Percentiles rank a stretch among this genome's conserved stretches.
These are phyloP conservation scores for Fomitiporia mediterranea DNA, from an alignment of 1,284 basidiomycete genomes.

Conservation along the genomic window DNA sequence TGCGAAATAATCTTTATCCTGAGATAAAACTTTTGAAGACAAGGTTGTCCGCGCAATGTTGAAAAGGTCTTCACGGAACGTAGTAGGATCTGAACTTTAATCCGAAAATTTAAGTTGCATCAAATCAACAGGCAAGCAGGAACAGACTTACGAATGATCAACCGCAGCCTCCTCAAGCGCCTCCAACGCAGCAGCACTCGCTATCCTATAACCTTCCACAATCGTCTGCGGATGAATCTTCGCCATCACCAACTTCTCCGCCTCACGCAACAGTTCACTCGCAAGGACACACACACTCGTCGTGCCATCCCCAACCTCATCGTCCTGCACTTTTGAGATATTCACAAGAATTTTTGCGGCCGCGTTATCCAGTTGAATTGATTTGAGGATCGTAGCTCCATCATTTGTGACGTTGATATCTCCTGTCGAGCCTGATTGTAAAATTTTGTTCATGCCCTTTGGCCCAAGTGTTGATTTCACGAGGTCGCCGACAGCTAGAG, in stretches of 20 bases:
- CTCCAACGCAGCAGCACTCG: conserved; percentile 79
- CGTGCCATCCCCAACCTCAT: conserved; percentile 98
- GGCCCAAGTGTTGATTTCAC: conserved; percentile 98
- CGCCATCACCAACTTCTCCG: conserved; percentile 89
- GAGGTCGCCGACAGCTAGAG: conserved; percentile 93
- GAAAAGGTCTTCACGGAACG: conserved; percentile 87
- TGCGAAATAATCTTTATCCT: conserved; percentile 98
- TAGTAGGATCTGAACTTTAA: conserved; percentile 60
- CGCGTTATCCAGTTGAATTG: conserved; percentile 96
- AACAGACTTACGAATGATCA: conserved; percentile 73
- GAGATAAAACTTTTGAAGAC: conserved; percentile 93
- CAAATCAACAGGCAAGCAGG: not conserved
- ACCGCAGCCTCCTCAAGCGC: conserved; percentile 80
- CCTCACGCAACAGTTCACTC: conserved; percentile 89
- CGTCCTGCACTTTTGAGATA: conserved; percentile 99
- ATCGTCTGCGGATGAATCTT: conserved; percentile 99
- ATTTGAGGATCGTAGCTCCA: conserved; percentile 96
- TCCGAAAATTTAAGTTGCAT: not conserved
- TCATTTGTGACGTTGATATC: conserved; percentile 98
- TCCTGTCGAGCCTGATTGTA: conserved; percentile 88
- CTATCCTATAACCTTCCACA: conserved; percentile 96
- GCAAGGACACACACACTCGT: conserved; percentile 94
- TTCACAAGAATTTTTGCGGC: conserved; percentile 99
- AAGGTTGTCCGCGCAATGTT: conserved; percentile 97
- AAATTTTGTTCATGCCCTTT: conserved; percentile 96